phyloP scores from a whole-genome alignment of 306 rosid genomes.

The Cyclanthera cordifolia region DNA sequence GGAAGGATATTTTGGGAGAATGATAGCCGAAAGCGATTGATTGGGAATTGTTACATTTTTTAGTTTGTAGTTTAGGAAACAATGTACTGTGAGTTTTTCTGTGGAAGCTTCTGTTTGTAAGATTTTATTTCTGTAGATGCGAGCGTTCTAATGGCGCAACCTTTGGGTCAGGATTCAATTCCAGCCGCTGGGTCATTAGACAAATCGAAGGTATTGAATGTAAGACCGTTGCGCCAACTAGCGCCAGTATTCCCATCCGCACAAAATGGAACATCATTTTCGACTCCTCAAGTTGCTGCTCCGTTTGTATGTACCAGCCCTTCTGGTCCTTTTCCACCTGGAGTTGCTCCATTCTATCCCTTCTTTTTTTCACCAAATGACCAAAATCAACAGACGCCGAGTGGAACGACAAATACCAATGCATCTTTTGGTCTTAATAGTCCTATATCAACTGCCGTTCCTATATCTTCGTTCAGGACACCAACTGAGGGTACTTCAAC shows the following conservation, averaged over 20 bases:
- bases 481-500: constrained; percentile 22
- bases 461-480: constrained; percentile 59
- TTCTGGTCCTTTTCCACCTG: constrained; percentile 79
- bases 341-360: constrained; percentile 62
- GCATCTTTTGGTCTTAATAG: constrained; percentile 16
- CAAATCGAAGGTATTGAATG: constrained; percentile 74
- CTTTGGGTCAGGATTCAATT: constrained; percentile 38
- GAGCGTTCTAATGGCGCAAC: constrained; percentile 47
- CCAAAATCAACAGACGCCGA: constrained; percentile 38
- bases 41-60: not conserved
- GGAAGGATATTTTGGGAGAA: not conserved
- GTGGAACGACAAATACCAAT: constrained; percentile 15
- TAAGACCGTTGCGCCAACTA: constrained; percentile 70
- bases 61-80: not conserved
- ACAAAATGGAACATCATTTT: constrained; percentile 39
- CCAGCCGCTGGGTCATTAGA: constrained; percentile 51
- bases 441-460: constrained; percentile 53
- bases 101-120: not conserved
- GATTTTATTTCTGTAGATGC: not conserved
- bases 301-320: constrained; percentile 85
- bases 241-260: constrained; percentile 71
- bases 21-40: not conserved
- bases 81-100: not conserved
- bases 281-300: constrained; percentile 61
- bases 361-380: constrained; percentile 42